Conservation (phyloP, 2,329 filamentous ascomycete genomes). For the Talaromyces piceae region DNA sequence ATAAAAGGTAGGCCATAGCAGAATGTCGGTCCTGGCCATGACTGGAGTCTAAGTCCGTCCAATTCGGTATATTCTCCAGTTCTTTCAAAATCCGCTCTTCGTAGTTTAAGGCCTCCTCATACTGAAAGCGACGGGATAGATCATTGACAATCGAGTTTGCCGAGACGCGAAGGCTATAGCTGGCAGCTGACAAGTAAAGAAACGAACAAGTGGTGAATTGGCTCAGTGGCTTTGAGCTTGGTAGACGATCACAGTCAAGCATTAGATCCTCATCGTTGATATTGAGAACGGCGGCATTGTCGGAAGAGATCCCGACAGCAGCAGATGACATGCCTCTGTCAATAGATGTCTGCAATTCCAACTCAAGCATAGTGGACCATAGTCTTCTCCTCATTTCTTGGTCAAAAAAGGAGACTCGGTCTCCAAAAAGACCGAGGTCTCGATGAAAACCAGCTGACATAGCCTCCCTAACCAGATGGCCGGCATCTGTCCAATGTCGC, state of each 20-base stretch:
- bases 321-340: constrained; percentile 43
- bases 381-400: constrained; percentile 44
- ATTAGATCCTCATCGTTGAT: constrained; percentile 22
- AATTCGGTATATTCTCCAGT: constrained; percentile 19
- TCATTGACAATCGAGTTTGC: constrained; percentile 23
- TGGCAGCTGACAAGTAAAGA: constrained; percentile 18
- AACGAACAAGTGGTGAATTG: constrained; percentile 22
- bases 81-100: constrained; percentile 20
- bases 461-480: constrained; percentile 41
- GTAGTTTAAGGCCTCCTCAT: constrained; percentile 19
- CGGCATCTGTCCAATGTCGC: constrained; percentile 43
- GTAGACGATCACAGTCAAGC: constrained; percentile 12
- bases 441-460: constrained; percentile 46
- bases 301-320: constrained; percentile 12
- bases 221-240: constrained; percentile 14
- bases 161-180: constrained; percentile 20
- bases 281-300: constrained; percentile 15
- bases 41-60: constrained; percentile 7
- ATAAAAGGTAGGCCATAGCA: constrained; percentile 14
- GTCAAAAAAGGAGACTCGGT: constrained; percentile 36
- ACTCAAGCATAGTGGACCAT: constrained; percentile 46
- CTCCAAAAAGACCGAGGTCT: constrained; percentile 33
- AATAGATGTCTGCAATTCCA: constrained; percentile 46
- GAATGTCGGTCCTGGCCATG: background rate
- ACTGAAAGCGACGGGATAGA: constrained; percentile 15